Conservation (phyloP, 2,329 filamentous ascomycete genomes). For the Talaromyces albobiverticillius region DNA sequence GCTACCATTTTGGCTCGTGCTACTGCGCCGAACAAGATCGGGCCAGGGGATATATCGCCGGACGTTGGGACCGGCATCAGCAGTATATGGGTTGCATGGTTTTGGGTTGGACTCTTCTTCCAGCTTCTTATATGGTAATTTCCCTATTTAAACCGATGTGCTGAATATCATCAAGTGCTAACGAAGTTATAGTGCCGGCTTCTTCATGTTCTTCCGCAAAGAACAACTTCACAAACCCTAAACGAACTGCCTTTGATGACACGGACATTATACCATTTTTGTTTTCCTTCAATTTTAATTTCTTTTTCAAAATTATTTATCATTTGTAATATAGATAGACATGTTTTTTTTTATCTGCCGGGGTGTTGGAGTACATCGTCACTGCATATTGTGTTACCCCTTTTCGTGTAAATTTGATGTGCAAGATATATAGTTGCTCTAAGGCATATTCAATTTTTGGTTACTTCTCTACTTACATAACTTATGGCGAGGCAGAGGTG, state of each 20-base stretch:
- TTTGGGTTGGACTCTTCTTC: slow-evolving; percentile 59
- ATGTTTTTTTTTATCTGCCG: background rate
- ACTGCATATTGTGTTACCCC: background rate
- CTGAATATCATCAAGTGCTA: background rate
- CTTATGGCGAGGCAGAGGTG: too few relatives aligned
- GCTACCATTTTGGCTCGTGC: slow-evolving; percentile 62
- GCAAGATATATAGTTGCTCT: background rate
- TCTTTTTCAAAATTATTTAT: too few relatives aligned
- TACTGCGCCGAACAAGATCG: slow-evolving; percentile 59
- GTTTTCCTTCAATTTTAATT: too few relatives aligned
- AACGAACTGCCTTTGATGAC: slow-evolving; percentile 9
- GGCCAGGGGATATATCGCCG: slow-evolving; percentile 62
- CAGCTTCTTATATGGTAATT: slow-evolving; percentile 60
- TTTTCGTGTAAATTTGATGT: background rate
- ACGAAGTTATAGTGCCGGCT: slow-evolving; percentile 30
- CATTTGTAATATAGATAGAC: too few relatives aligned
- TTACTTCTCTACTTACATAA: too few relatives aligned
- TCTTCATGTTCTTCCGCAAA: slow-evolving; percentile 44
- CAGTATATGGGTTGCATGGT: slow-evolving; percentile 51
- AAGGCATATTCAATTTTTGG: too few relatives aligned
- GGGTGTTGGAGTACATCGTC: background rate
- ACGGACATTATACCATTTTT: too few relatives aligned
- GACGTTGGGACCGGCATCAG: slow-evolving; percentile 53
- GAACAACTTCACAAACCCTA: slow-evolving; percentile 45
- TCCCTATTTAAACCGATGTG: slow-evolving; percentile 31